Conservation (phyloP, 306 rosid species). For the Vigna reflexopilosa region DNA sequence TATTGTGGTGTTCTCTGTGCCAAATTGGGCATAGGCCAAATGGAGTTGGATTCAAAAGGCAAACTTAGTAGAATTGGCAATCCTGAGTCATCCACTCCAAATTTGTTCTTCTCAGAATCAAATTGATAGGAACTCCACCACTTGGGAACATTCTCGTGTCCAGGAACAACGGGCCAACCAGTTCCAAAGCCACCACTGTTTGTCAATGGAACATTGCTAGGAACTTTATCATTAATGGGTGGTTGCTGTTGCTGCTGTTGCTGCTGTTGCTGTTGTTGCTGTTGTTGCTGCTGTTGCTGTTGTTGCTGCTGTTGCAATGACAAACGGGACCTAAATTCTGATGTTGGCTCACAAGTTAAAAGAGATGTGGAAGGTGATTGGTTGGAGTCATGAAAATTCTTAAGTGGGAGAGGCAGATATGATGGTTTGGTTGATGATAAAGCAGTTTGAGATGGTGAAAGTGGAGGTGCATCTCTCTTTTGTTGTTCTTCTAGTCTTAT, state of each 20-base stretch:
- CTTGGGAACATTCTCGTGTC: slow-evolving; percentile 51
- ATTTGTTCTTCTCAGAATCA: slow-evolving; percentile 49
- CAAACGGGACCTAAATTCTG: slow-evolving; percentile 48
- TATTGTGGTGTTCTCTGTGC: slow-evolving; percentile 53
- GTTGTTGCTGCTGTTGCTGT: no score
- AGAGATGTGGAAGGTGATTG: slow-evolving; percentile 50
- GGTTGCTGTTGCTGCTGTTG: no score
- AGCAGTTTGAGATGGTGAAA: slow-evolving; percentile 46
- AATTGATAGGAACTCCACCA: slow-evolving; percentile 52
- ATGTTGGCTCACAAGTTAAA: slow-evolving; percentile 44
- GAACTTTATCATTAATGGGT: slow-evolving; percentile 38
- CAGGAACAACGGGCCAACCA: slow-evolving; percentile 37
- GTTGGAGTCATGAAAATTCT: slow-evolving; percentile 48
- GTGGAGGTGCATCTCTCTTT: slow-evolving; percentile 48
- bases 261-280: neutral
- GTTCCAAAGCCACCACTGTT: slow-evolving; percentile 51
- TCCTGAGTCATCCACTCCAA: slow-evolving; percentile 49
- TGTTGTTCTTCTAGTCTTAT: slow-evolving; percentile 75
- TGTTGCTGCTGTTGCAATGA: slow-evolving; percentile 36
- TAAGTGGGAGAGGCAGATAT: slow-evolving; percentile 45
- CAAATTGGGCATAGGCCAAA: slow-evolving; percentile 54
- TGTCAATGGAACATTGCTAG: slow-evolving; percentile 47
- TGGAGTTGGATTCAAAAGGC: slow-evolving; percentile 53
- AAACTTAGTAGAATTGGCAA: slow-evolving; percentile 54
- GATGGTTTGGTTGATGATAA: slow-evolving; percentile 53